These are phyloP conservation scores for Zygoascus sp. DNA, from an alignment of 1,139 yeast genomes.

Conservation along the genomic window DNA sequence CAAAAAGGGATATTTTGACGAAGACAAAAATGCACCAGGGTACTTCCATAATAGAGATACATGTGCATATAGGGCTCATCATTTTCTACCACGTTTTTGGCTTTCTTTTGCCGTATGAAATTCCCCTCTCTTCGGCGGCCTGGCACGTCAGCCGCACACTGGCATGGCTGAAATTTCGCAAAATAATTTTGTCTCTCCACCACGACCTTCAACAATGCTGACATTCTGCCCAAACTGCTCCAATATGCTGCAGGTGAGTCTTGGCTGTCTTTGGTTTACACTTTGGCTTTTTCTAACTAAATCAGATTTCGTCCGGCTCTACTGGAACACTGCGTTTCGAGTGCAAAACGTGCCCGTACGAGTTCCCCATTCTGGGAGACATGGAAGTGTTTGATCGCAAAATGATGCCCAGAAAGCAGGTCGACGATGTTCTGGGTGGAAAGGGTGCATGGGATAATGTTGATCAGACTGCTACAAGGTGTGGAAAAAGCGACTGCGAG, in stretches of 20 bases:
- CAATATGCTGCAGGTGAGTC: conserved; percentile 65
- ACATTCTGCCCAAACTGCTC: conserved; percentile 94
- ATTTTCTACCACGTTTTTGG: no score
- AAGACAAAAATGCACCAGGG: no score
- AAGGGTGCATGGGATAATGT: conserved; percentile 99
- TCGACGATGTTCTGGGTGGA: conserved; percentile 95
- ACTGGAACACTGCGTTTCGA: conserved; percentile 47
- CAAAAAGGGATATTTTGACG: no score
- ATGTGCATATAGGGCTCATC: no score
- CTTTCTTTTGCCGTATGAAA: no score
- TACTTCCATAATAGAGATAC: no score
- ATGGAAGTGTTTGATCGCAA: conserved; percentile 82
- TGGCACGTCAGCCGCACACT: conserved; percentile 1
- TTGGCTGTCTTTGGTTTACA: not conserved
- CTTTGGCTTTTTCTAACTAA: not conserved
- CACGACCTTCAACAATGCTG: conserved; percentile 48
- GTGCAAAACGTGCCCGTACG: conserved; percentile 93
- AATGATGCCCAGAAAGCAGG: conserved; percentile 76
- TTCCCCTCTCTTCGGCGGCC: no score
- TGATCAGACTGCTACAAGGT: conserved; percentile 65
- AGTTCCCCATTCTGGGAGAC: conserved; percentile 71
- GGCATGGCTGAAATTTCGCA: not conserved
- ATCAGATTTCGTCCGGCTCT: conserved; percentile 22
- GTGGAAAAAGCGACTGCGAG: conserved; percentile 84
- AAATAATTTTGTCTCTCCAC: not conserved